Evolutionary conservation across 495 filamentous ascomycete species (phyloP).

Genomic region (Podospora anserina): DNA sequence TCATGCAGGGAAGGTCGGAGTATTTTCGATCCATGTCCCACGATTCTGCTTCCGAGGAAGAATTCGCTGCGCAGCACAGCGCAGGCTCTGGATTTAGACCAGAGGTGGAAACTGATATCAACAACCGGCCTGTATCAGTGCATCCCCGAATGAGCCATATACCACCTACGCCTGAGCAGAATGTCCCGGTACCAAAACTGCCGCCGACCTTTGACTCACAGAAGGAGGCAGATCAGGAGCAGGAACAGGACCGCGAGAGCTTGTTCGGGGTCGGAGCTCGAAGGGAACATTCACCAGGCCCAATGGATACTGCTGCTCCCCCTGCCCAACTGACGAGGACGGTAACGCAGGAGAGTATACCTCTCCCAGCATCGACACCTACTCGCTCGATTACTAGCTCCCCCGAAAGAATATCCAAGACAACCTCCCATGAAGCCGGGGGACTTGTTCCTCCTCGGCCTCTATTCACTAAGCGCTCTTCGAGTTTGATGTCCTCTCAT

Average conservation of each 20-base stretch:
- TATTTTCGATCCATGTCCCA: slow-evolving; percentile 65
- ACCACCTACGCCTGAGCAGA: slow-evolving; percentile 52
- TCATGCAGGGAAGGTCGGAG: slow-evolving; percentile 67
- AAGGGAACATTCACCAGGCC: slow-evolving; percentile 43
- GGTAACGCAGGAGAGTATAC: slow-evolving; percentile 22
- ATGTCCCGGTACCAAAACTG: slow-evolving; percentile 39
- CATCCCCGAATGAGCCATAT: slow-evolving; percentile 69
- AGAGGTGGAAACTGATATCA: slow-evolving; percentile 55
- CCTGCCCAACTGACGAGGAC: slow-evolving; percentile 18
- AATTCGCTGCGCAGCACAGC: slow-evolving; percentile 30
- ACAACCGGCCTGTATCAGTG: slow-evolving; percentile 62
- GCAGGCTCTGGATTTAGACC: slow-evolving; percentile 49
- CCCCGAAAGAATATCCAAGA: slow-evolving; percentile 39
- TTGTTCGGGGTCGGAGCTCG: slow-evolving; percentile 42
- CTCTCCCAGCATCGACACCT: slow-evolving; percentile 23
- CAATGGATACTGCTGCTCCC: slow-evolving; percentile 25
- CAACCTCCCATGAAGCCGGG: slow-evolving; percentile 38
- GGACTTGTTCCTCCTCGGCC: slow-evolving; percentile 43
- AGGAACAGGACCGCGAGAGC: slow-evolving; percentile 30
- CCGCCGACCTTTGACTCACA: slow-evolving; percentile 34
- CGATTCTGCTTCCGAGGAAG: slow-evolving; percentile 41
- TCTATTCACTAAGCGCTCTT: slow-evolving; percentile 47
- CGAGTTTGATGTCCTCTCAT: slow-evolving; percentile 47
- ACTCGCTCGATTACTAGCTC: slow-evolving; percentile 29
- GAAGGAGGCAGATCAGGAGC: slow-evolving; percentile 29